Base-by-base conservation (phyloP, 1,284 basidiomycete species). In the Apiotrichum porosum region DNA sequence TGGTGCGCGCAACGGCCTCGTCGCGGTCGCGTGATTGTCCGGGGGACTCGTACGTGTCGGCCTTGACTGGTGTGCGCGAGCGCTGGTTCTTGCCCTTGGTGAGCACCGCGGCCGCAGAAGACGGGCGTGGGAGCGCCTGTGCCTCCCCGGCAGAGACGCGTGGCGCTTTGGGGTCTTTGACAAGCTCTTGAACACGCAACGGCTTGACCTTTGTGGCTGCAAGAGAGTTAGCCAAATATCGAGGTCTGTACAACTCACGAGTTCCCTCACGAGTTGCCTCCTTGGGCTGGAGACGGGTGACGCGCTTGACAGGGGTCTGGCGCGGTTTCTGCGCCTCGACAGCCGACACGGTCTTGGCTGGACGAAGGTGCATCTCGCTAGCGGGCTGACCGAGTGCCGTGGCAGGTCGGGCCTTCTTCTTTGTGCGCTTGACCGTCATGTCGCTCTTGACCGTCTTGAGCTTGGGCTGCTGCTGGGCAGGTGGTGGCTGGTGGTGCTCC, bases 341-440 rank as follows among this genome's bases (percentile, higher is more conserved):
- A 28, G 6, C 26, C 8, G 26, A 28, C n/a, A 28, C 26, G 14
- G 31, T 28, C 9, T 12, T 17, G 12, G 31, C 33, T 5, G 36
- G 22, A 19, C 49, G 49, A 4, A 51, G 19, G 19, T 53, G 49
- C 3, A 37, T 19, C 24, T 45, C 42, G 33, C 38, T 52, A 1
- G 63, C 62, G 42, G 64, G 62, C 40, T 68, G 67, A 13, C 68
- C 65, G 1, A 68, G 42, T 14, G 66, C 52, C 9, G 44, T 43
- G 23, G 32, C 33, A 3, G 32, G n/a, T 14, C 39, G 40, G 4
- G 30, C 30, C 32, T 32, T 22, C 37, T 44, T 41, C 49, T 54
- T 63, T 53, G 55, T 56, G 24, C 51, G 43, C 33, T 50, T 26
- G 8, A 31, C 47, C 31, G 59, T 54, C 37, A 56, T 52, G 12